These are phyloP conservation scores for Cladophialophora psammophila DNA, from an alignment of 2,329 filamentous ascomycete species.

Conservation along the genomic window DNA sequence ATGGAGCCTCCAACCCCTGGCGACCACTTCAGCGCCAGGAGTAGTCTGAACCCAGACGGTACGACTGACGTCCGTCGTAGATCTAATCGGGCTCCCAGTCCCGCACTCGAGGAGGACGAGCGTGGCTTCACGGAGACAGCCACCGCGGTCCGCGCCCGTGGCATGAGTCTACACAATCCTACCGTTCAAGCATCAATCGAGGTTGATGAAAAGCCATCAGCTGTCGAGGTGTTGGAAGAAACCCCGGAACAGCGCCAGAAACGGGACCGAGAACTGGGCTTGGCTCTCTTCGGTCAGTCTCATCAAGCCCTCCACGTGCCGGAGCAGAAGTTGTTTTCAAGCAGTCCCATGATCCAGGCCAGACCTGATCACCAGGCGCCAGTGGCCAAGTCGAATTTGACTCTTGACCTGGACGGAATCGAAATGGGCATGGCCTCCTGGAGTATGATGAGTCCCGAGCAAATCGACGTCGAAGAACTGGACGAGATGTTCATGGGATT, in stretches of 20 bases:
- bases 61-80: slow-evolving; percentile 45
- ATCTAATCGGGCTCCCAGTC: slow-evolving; percentile 75
- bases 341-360: slow-evolving; percentile 46
- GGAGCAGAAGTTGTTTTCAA: slow-evolving; percentile 45
- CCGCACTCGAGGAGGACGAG: slow-evolving; percentile 91
- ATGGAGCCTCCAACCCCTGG: slow-evolving; percentile 66
- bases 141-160: slow-evolving; percentile 74
- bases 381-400: slow-evolving; percentile 47
- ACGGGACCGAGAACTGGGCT: slow-evolving; percentile 46
- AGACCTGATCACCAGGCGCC: slow-evolving; percentile 29
- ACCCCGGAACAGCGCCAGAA: slow-evolving; percentile 53
- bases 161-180: slow-evolving; percentile 52
- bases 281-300: slow-evolving; percentile 55
- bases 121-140: slow-evolving; percentile 97
- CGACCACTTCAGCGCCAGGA: slow-evolving; percentile 66
- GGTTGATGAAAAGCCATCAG: slow-evolving; percentile 46
- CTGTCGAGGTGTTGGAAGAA: slow-evolving; percentile 40
- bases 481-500: slow-evolving; percentile 79
- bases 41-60: slow-evolving; percentile 45
- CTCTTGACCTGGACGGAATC: slow-evolving; percentile 56
- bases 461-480: slow-evolving; percentile 89
- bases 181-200: slow-evolving; percentile 48
- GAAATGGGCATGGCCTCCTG: slow-evolving; percentile 61
- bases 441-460: slow-evolving; percentile 77
- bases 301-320: slow-evolving; percentile 59